Percentiles rank a stretch among this genome's conserved stretches.
Evolutionary conservation across 768 basidiomycete genomes (phyloP).

Genomic region (Kondoa malvinella): DNA sequence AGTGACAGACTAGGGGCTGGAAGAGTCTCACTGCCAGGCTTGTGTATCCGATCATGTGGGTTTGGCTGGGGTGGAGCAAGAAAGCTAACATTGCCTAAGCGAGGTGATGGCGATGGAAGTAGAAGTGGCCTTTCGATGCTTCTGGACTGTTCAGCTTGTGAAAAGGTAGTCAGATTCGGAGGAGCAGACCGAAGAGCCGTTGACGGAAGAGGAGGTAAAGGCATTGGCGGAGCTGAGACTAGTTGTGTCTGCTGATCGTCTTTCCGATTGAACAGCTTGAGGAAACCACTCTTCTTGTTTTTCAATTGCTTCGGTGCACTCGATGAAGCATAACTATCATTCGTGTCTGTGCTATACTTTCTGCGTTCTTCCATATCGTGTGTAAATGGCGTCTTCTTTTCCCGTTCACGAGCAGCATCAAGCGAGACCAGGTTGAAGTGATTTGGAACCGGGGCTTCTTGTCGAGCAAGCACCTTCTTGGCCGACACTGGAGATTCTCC

Average conservation of each 20-base stretch:
- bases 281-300: slow-evolving; percentile 2
- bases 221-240: not conserved
- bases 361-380: not conserved
- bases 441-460: not conserved
- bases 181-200: not conserved
- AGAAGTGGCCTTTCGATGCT: not conserved
- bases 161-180: not conserved
- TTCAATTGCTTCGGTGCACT: not conserved
- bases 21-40: not conserved
- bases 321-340: not conserved
- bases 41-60: not conserved
- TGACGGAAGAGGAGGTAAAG: not conserved
- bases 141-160: not conserved
- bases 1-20: not conserved
- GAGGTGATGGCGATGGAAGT: not conserved
- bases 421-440: not conserved
- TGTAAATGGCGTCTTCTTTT: not conserved
- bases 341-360: not conserved
- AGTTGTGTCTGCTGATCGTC: not conserved
- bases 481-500: not conserved
- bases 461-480: not conserved
- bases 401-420: not conserved
- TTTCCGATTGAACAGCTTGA: slow-evolving; percentile 7
- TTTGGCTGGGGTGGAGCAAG: not conserved
- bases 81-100: not conserved